Conservation (phyloP, 176 grass and related monocot species). For the Juncus effusus region DNA sequence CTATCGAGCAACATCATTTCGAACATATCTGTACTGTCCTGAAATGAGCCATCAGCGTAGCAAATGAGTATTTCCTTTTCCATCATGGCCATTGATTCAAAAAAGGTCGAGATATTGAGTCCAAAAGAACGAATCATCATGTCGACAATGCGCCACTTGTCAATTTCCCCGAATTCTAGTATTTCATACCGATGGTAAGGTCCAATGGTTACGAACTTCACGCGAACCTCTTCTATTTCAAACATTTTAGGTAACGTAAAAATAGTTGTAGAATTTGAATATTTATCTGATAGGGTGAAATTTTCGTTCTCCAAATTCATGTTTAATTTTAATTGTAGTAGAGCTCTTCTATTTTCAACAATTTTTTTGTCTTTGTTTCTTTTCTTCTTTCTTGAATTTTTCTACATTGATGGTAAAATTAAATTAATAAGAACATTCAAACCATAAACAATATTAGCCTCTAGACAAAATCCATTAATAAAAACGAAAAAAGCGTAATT, state of each 20-base stretch:
- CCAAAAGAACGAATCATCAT: conserved; percentile 2
- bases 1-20: conserved; percentile 16
- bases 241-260: conserved; percentile 15
- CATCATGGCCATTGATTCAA: background rate
- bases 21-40: background rate
- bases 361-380: too few species aligned
- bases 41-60: background rate
- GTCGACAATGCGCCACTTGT: conserved; percentile 12
- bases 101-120: background rate
- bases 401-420: too few species aligned
- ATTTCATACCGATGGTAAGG: conserved; percentile 8
- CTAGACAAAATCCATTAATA: too few species aligned
- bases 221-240: conserved; percentile 13
- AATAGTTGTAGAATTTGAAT: background rate
- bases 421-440: too few species aligned
- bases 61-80: conserved; percentile 1
- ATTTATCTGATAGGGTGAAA: background rate
- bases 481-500: too few species aligned
- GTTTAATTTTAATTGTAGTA: too few species aligned
- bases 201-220: background rate
- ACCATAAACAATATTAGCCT: too few species aligned
- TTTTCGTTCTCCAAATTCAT: background rate
- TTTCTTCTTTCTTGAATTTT: too few species aligned
- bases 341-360: too few species aligned
- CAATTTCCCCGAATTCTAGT: background rate